These are phyloP conservation scores for Panicum virgatum DNA, from an alignment of 202 grass and related monocot genomes.

Conservation along the genomic window DNA sequence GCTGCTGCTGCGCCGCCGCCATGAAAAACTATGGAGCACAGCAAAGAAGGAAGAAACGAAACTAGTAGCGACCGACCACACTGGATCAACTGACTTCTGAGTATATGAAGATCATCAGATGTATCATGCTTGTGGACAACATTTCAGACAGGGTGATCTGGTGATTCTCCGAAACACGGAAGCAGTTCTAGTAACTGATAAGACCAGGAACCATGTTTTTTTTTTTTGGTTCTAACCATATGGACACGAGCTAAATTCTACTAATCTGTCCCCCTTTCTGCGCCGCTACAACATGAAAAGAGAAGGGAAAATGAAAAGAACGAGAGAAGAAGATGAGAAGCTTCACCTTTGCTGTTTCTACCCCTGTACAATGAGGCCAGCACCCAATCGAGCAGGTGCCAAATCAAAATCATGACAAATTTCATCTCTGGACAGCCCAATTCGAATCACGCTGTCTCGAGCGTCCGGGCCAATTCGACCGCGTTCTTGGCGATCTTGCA, in stretches of 20 bases:
- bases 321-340: constrained; percentile 14
- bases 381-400: constrained; percentile 33
- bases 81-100: constrained; percentile 16
- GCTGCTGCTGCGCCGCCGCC: too few species aligned
- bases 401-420: constrained; percentile 49
- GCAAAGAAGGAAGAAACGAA: background rate
- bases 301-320: constrained; percentile 33
- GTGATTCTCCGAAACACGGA: constrained; percentile 10
- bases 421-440: constrained; percentile 13
- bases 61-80: constrained; percentile 15
- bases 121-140: constrained; percentile 12
- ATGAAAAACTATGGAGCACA: constrained; percentile 20
- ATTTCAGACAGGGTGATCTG: constrained; percentile 35
- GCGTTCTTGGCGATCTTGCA: constrained; percentile 89
- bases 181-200: constrained; percentile 27
- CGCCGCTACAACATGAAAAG: constrained; percentile 40
- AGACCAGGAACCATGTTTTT: constrained; percentile 31
- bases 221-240: constrained; percentile 35
- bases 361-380: constrained; percentile 54
- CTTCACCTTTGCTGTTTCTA: constrained; percentile 67
- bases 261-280: constrained; percentile 28
- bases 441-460: constrained; percentile 57
- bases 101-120: constrained; percentile 29
- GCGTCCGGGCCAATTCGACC: constrained; percentile 53
- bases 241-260: constrained; percentile 49